Conservation (phyloP, 164 flowering plant genomes). For the Berberis vulgaris region DNA sequence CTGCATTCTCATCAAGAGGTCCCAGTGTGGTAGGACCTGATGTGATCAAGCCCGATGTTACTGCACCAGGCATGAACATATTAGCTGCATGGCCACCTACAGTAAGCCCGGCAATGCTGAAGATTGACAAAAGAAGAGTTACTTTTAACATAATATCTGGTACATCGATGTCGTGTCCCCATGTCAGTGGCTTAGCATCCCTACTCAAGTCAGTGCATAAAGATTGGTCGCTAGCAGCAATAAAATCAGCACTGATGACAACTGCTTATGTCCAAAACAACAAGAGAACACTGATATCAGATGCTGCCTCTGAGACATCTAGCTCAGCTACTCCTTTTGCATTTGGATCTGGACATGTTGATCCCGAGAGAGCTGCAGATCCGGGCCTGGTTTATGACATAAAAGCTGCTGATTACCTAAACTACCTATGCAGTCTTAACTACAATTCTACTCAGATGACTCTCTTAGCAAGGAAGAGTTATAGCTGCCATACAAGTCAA, state of each 20-base stretch:
- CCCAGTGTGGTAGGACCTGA: conserved; percentile 39
- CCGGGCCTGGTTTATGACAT: conserved; percentile 66
- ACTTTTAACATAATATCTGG: conserved; percentile 59
- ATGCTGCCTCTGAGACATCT: conserved; percentile 17
- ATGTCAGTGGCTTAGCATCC: conserved; percentile 63
- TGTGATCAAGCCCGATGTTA: conserved; percentile 68
- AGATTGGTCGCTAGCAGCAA: conserved; percentile 62
- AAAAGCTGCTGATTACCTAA: conserved; percentile 35
- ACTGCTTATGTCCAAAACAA: conserved; percentile 48
- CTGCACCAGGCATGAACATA: conserved; percentile 70
- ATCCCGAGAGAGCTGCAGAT: conserved; percentile 48
- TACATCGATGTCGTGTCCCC: conserved; percentile 85
- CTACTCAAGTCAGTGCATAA: conserved; percentile 47
- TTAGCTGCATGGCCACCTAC: conserved; percentile 68
- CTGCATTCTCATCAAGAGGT: conserved; percentile 70
- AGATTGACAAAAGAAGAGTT: conserved; percentile 43
- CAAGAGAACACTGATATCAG: conserved; percentile 26
- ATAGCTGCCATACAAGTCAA: conserved; percentile 23
- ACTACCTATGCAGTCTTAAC: conserved; percentile 50
- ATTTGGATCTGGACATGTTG: conserved; percentile 69
- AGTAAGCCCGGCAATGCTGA: conserved; percentile 31
- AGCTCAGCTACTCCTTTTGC: conserved; percentile 42
- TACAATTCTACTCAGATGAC: conserved; percentile 37
- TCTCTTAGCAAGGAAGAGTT: conserved; percentile 22
- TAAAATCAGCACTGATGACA: conserved; percentile 79